A percentile compares a stretch with the other conserved stretches of the same genome.
Conservation (phyloP, 352 stramenopile genomes). For the Thraustochytrium striatum region DNA sequence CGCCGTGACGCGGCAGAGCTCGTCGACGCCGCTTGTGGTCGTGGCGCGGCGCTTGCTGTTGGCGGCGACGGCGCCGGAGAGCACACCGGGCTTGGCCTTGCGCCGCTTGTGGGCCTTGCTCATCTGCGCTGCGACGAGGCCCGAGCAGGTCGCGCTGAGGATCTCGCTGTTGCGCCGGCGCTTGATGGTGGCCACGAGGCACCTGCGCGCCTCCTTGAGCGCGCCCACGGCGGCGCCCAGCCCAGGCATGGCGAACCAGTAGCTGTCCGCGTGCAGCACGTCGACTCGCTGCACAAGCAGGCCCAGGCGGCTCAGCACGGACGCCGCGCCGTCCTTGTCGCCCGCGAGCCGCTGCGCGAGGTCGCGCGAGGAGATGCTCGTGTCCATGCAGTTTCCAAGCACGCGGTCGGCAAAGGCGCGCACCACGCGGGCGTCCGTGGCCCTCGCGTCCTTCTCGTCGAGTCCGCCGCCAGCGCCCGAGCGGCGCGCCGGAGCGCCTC, state of each 20-base stretch:
- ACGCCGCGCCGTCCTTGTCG: background rate
- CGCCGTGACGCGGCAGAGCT: background rate
- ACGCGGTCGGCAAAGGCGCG: conserved; percentile 12
- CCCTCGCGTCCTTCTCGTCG: background rate
- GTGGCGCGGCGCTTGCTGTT: too few species aligned
- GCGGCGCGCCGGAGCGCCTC: background rate
- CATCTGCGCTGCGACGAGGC: background rate
- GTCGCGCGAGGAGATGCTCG: conserved; percentile 20
- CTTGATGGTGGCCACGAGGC: background rate
- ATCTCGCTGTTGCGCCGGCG: conserved; percentile 32
- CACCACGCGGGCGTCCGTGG: background rate
- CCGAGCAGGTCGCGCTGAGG: conserved; percentile 12
- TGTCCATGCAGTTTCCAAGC: background rate
- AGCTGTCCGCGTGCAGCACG: conserved; percentile 39
- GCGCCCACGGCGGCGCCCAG: conserved; percentile 2
- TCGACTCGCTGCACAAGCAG: conserved; percentile 31
- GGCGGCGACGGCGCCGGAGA: background rate
- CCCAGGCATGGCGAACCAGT: conserved; percentile 29
- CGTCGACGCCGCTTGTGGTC: background rate
- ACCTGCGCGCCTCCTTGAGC: conserved; percentile 2
- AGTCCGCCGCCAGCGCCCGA: background rate
- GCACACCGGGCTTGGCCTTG: background rate
- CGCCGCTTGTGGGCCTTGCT: background rate
- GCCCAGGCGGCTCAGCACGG: background rate
- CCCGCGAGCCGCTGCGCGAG: background rate